A percentile compares a stretch with the other conserved stretches of the same genome.
phyloP scores from a whole-genome alignment of 176 grass and related monocot genomes.

The Pharus latifolius region DNA sequence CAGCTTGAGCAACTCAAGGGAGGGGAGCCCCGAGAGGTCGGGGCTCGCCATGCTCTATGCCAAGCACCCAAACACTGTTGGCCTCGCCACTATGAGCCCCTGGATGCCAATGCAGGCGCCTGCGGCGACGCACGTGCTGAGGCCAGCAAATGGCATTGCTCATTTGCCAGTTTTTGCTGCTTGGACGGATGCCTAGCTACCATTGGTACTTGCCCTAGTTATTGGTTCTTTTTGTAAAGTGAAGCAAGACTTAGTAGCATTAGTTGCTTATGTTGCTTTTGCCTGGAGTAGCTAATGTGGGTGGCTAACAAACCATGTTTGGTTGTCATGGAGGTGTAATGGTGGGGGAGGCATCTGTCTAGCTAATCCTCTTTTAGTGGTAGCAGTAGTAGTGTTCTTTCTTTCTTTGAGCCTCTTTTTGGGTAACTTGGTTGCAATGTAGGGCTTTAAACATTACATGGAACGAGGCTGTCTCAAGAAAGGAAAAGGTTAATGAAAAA shows the following conservation, averaged over 20 bases:
- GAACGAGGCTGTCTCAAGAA: constrained; percentile 19
- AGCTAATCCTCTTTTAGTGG: not conserved
- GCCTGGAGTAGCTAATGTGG: not conserved
- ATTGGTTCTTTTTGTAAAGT: not conserved
- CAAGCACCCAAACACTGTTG: constrained; percentile 15
- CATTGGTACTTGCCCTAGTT: not conserved
- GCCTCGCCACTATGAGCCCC: constrained; percentile 11
- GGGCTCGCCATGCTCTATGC: constrained; percentile 31
- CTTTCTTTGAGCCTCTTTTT: constrained; percentile 19
- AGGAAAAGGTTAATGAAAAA: not conserved
- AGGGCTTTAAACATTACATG: constrained; percentile 12
- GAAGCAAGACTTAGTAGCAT: constrained; percentile 1
- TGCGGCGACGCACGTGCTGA: not conserved
- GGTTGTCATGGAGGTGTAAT: constrained; percentile 10
- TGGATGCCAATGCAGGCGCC: constrained; percentile 30
- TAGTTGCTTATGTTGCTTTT: not conserved
- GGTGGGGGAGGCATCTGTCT: not conserved
- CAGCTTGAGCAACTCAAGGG: constrained; percentile 66
- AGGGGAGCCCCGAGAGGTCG: constrained; percentile 52
- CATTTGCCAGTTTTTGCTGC: constrained; percentile 63
- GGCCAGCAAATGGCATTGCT: constrained; percentile 8
- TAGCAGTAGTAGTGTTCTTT: not conserved
- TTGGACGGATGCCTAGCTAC: constrained; percentile 49
- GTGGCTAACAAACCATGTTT: not conserved
- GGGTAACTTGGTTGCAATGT: constrained; percentile 6